A percentile compares a stretch with the other conserved stretches of the same genome.
phyloP scores from a whole-genome alignment of 306 rosid genomes.

The Casuarina cunninghamiana region DNA sequence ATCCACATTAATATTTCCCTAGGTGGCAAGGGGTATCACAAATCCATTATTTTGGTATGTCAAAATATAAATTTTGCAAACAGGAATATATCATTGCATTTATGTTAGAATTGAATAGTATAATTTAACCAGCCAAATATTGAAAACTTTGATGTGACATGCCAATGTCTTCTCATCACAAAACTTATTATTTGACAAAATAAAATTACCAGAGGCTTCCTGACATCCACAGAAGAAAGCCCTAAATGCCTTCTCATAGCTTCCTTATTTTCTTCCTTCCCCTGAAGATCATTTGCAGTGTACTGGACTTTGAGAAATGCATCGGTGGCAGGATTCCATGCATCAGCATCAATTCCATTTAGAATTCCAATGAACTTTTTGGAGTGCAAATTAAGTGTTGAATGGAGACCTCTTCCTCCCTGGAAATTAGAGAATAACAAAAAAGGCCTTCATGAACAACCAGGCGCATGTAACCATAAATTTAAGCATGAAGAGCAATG shows the following conservation, averaged over 20 bases:
- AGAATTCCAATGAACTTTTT: constrained; percentile 87
- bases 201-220: constrained; percentile 78
- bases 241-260: constrained; percentile 72
- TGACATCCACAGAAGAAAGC: constrained; percentile 63
- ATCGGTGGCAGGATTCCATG: constrained; percentile 91
- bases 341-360: constrained; percentile 90
- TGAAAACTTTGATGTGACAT: not conserved
- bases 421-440: constrained; percentile 40
- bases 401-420: constrained; percentile 93
- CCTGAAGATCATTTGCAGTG: constrained; percentile 74
- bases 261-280: constrained; percentile 83
- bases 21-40: not conserved
- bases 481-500: constrained; percentile 9
- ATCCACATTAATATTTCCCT: not conserved
- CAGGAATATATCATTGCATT: not conserved
- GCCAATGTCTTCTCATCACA: constrained; percentile 19
- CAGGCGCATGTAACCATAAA: constrained; percentile 5
- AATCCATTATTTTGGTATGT: not conserved
- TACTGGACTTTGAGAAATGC: constrained; percentile 72
- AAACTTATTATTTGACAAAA: constrained; percentile 25
- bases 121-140: not conserved
- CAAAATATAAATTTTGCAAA: constrained; percentile 2
- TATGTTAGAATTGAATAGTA: not conserved
- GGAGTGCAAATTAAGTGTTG: constrained; percentile 73
- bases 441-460: constrained; percentile 6